These are phyloP conservation scores for Jaltomata sinuosa DNA, from an alignment of 257 asterid genomes.

Conservation along the genomic window DNA sequence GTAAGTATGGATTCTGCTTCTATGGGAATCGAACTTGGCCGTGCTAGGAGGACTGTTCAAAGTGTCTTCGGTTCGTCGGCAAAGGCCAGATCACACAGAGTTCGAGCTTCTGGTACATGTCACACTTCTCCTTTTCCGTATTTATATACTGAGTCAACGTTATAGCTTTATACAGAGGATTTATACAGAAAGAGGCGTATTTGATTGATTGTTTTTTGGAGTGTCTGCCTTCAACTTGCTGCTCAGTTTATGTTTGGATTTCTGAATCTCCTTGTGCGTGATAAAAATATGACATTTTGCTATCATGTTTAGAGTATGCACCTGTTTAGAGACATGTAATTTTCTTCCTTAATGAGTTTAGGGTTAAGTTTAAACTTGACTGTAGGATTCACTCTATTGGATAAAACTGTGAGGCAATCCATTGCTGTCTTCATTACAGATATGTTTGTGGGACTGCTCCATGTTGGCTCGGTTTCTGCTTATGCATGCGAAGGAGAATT, in stretches of 20 bases:
- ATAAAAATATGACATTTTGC: background rate
- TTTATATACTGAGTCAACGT: background rate
- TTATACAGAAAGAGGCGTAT: background rate
- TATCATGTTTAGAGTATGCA: background rate
- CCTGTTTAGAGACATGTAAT: background rate
- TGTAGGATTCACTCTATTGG: background rate
- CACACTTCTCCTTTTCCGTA: background rate
- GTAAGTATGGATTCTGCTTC: conserved; percentile 30
- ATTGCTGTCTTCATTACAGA: background rate
- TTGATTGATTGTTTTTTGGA: background rate
- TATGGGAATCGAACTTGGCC: conserved; percentile 30
- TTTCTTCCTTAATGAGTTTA: background rate
- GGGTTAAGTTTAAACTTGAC: background rate
- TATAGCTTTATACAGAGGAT: background rate
- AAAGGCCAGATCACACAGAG: conserved; percentile 40
- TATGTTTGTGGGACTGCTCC: background rate
- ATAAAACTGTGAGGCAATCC: background rate
- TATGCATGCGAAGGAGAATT: background rate
- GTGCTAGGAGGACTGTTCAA: conserved; percentile 18
- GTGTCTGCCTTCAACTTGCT: background rate
- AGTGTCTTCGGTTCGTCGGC: conserved; percentile 33
- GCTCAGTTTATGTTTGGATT: background rate
- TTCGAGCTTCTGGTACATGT: conserved; percentile 56
- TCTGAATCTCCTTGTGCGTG: background rate
- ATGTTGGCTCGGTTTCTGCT: background rate